Evolutionary conservation across 2,329 filamentous ascomycete genomes (phyloP).

Genomic region (Penicillium occitanis): DNA sequence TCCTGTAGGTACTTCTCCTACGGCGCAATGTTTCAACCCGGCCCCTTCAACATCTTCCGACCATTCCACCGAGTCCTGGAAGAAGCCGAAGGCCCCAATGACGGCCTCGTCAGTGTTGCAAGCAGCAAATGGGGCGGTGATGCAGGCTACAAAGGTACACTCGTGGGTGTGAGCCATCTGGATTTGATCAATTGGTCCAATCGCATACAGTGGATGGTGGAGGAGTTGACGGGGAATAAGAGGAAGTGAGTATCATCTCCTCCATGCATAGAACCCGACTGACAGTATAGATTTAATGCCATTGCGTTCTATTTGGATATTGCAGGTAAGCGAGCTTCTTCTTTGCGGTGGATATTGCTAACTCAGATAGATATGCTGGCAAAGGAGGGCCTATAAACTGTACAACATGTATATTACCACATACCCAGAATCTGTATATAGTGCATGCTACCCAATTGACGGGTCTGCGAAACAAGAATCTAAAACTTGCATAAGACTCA

Average conservation of each 20-base stretch:
- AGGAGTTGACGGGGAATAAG: conserved; percentile 56
- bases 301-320: conserved; percentile 65
- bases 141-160: conserved; percentile 59
- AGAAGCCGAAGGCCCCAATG: conserved; percentile 58
- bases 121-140: conserved; percentile 60
- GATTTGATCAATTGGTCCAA: conserved; percentile 69
- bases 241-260: conserved; percentile 46
- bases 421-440: background rate
- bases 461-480: background rate
- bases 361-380: conserved; percentile 61
- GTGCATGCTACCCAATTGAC: background rate
- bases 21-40: conserved; percentile 58
- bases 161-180: conserved; percentile 63
- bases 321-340: conserved; percentile 50
- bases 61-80: conserved; percentile 56
- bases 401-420: conserved; percentile 3
- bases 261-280: background rate
- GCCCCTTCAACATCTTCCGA: conserved; percentile 58
- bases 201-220: conserved; percentile 58
- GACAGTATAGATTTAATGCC: conserved; percentile 58
- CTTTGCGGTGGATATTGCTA: conserved; percentile 1
- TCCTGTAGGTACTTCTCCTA: conserved; percentile 59
- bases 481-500: background rate
- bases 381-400: conserved; percentile 56
- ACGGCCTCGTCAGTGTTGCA: conserved; percentile 61